Evolutionary conservation across 768 basidiomycete species (phyloP), one percentile per base, ranked within the genome.

Genomic region (Hemileccinum impolitum): DNA sequence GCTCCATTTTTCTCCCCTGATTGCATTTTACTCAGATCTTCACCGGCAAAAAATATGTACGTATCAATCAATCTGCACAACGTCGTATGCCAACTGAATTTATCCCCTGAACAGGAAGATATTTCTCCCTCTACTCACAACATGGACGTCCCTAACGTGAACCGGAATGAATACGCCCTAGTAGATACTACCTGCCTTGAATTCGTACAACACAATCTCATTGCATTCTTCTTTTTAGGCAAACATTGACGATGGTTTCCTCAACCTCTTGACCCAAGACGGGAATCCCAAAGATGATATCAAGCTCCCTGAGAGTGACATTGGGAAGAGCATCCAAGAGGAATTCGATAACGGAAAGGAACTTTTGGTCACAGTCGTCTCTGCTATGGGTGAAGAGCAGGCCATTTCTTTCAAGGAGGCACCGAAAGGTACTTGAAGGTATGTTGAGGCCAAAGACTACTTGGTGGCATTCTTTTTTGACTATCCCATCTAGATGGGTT

Each of bases 91-190:
- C 26, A n/a, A 51, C 52, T 42, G 15, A 54, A 44, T 55, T 26
- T 47, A 50, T 26, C 2, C 36, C 17, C 34, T n/a, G 32, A 54
- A 72, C 67, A 91, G 88, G 90, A 93, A 82, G 90, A 91, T 79
- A 90, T 93, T 71, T 90, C 69, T 61, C 92, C 92, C 63, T 95
- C 93, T 67, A 99, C 95, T 70, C 96, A 99, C 82, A 99, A 99
- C 79, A 94, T 99, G 91, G 94, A 97, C 60, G 95, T 96, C 64
- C 95, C 95, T 70, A 90, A 96, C 74, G 93, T 99, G 68, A 53
- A 25, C 42, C 90, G 95, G 69, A 78, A 74, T 52, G 96, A 99
- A 83, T 98, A 85, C 80, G 79, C 86, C 64, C 85, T 99, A 66
- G 89, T 92, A 67, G 64, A 77, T 41, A 14, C 23, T 40, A 45